phyloP scores from a whole-genome alignment of 2,329 filamentous ascomycete genomes.

The Arthrinium puccinioides region DNA sequence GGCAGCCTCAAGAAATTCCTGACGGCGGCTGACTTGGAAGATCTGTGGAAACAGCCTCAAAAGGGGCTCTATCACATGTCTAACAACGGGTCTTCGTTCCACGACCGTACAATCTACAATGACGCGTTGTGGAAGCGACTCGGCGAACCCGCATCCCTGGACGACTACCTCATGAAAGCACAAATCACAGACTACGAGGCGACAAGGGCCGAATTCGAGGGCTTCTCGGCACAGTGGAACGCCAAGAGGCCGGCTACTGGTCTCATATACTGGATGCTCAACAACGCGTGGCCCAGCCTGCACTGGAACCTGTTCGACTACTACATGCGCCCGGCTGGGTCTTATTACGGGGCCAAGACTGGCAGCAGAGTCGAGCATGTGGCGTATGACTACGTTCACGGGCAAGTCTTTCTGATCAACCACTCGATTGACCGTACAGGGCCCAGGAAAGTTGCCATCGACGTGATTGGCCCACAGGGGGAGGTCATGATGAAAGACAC shows the following conservation, averaged over 20 bases:
- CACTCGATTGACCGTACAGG: conserved; percentile 34
- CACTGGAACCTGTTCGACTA: conserved; percentile 62
- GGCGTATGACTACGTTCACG: conserved; percentile 43
- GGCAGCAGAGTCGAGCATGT: conserved; percentile 44
- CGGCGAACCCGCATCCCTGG: conserved; percentile 41
- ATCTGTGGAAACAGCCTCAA: conserved; percentile 47
- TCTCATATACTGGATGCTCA: conserved; percentile 61
- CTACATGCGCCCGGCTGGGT: conserved; percentile 49
- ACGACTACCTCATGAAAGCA: conserved; percentile 52
- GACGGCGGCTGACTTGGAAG: conserved; percentile 38
- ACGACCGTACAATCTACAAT: conserved; percentile 51
- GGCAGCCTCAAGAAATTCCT: conserved; percentile 48
- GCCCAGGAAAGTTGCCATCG: conserved; percentile 34
- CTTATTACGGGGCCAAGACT: conserved; percentile 52
- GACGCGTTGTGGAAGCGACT: conserved; percentile 43
- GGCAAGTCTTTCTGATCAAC: conserved; percentile 46
- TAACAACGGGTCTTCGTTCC: conserved; percentile 45
- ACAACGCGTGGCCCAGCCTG: conserved; percentile 56
- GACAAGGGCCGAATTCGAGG: conserved; percentile 52
- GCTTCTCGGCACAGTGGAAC: conserved; percentile 43
- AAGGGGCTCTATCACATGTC: conserved; percentile 55
- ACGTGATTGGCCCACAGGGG: conserved; percentile 43
- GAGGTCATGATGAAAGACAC: conserved; percentile 27
- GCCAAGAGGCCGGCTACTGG: conserved; percentile 48
- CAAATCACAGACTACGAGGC: conserved; percentile 61